Conservation (phyloP, 371 early-diverging fungal species). For the Phascolomyces articulosus region DNA sequence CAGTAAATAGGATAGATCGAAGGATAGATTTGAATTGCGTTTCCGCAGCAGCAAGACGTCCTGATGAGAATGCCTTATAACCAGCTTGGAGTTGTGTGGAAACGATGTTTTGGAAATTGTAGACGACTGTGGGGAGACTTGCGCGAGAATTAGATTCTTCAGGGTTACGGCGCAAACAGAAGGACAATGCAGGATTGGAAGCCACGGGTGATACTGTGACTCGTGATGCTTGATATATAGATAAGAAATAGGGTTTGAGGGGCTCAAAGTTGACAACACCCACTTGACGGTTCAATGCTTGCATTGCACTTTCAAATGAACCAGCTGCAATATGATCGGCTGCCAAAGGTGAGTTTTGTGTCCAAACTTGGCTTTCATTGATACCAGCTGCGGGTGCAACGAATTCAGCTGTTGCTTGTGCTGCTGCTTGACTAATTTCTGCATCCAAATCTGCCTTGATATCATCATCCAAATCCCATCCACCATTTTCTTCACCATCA, state of each 20-base stretch:
- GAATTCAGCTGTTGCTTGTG: conserved; percentile 66
- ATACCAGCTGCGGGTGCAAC: conserved; percentile 77
- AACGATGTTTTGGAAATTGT: conserved; percentile 57
- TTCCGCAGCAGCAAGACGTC: conserved; percentile 78
- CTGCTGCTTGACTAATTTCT: conserved; percentile 64
- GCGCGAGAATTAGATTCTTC: conserved; percentile 57
- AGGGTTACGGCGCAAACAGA: conserved; percentile 67
- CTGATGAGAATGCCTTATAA: conserved; percentile 75
- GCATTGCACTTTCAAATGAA: conserved; percentile 91
- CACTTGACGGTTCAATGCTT: conserved; percentile 85
- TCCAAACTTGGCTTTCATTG: conserved; percentile 72
- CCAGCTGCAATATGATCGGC: conserved; percentile 95
- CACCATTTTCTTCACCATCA: conserved; percentile 50
- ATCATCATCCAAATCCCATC: conserved; percentile 68
- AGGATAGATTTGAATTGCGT: conserved; percentile 76
- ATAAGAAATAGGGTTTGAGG: conserved; percentile 83
- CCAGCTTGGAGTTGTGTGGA: conserved; percentile 74
- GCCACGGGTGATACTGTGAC: conserved; percentile 68
- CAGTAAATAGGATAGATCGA: conserved; percentile 73
- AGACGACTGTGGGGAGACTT: conserved; percentile 56
- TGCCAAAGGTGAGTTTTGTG: conserved; percentile 81
- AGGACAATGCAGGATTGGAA: conserved; percentile 60
- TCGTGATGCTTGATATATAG: conserved; percentile 78
- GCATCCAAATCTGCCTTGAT: conserved; percentile 64
- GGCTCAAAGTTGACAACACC: conserved; percentile 91